Base-by-base conservation (phyloP, 768 basidiomycete species). In the Lepiota venenata region DNA sequence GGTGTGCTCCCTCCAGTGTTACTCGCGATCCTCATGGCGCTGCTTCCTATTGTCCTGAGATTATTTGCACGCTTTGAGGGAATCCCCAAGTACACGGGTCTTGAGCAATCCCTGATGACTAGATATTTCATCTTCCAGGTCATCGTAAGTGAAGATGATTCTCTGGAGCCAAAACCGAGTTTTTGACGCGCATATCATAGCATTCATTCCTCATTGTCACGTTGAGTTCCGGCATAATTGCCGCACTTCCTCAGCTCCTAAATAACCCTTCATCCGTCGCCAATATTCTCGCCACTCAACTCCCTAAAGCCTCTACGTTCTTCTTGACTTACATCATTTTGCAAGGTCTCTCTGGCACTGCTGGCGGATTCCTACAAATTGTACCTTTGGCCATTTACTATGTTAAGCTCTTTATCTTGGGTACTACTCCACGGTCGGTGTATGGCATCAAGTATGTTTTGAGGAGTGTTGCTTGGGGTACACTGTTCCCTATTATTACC, bases 171-270 rank as follows among this genome's bases (percentile, higher is more conserved):
- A 16, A 32, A 6, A 18, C 2, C 35, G 2, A n/a, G 8, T 41
- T 25, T 25, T 27, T 58, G 14, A 49, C 50, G 51, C 21, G 38
- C 32, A 49, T 37, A 44, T 42, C 36, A 18, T 70, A 97, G 89
- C 90, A 98, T 71, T 92, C 91, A 2, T 99, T 98, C 83, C 74
- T 98, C 41, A 82, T 97, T 61, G 85, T 97, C 32, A 91, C 94
- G 0, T 67, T 98, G 29, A 78, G 84, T 32, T 88, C 91, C 2
- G 96, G 96, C 50, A 80, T 99, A 58, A 75, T 93, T 52, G 76
- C 85, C 3, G 79, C 94, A 0, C 72, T 97, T 2, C 74, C 79
- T 3, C 65, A 69, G 2, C 68, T 98, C 45, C 67, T 83, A 18
- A 69, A 85, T 49, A 81, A 91, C 68, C 93, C 93, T 0, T 72